Base-by-base conservation (phyloP, 78 protist genomes). In the Monocercomonoides exilis region DNA sequence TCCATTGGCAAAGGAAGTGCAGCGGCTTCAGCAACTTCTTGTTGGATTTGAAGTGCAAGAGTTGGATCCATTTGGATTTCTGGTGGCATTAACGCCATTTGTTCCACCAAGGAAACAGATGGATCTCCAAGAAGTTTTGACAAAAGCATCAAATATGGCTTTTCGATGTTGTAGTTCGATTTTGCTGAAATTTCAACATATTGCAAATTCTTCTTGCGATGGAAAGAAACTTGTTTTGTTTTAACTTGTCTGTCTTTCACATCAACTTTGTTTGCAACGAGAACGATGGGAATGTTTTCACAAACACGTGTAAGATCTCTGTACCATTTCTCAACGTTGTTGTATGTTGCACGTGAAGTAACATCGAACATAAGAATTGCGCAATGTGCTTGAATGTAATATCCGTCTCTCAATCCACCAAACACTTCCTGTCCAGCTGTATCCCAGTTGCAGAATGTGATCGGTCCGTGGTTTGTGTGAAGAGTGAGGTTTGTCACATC, bases 371-470 rank as follows among this genome's bases (percentile, higher is more conserved):
- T 97, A 92, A 98, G 95, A 88, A 98, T 96, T 80, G 99, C 99
- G 84, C 96, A 91, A 81, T 96, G 93, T 44, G 98, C 98, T 82
- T 96, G 93, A 79, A 93, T 89, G 90, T 96, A 98, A 92, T 96
- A 97, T 43, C 98, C 99, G 80, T 97, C 99, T 77, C 99, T 95
- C 36, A 97, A 91, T 33, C 99, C 99, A 5, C 99, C 99, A 85
- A 96, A 98, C 92, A 96, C 95, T 93, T 98, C 99, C 93, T 97
- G 99, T n/a, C 99, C 99, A 11, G 99, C 99, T 1, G 99, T 98
- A 89, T 98, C 99, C 99, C 99, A 98, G 46, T 93, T 94, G 92
- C 97, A 94, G 95, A 97, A 97, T 41, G 36, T 0, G 84, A 98
- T 88, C 43, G 80, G 85, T 54, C 99, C 99, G 54, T 81, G 91